Conservation (phyloP, 805 yeast species). For the Peterozyma xylosa region DNA sequence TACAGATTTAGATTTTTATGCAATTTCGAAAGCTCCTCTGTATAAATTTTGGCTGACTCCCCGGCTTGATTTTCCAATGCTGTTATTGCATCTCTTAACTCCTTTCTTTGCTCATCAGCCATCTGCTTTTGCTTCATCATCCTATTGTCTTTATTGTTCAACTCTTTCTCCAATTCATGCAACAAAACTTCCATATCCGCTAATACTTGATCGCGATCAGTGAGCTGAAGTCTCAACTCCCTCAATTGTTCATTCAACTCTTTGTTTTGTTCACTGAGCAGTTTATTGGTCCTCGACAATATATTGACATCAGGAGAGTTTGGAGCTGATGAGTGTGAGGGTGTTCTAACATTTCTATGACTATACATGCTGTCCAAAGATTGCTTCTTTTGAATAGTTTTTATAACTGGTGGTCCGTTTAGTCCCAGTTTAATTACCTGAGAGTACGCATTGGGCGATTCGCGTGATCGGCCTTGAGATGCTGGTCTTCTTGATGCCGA, state of each 20-base stretch:
- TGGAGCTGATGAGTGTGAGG: too few species aligned
- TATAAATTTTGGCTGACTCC: slow-evolving; percentile 44
- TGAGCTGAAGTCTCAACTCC: slow-evolving; percentile 5
- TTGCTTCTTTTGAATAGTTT: background rate
- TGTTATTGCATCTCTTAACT: slow-evolving; percentile 51
- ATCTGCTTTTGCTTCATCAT: slow-evolving; percentile 36
- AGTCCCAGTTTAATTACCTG: background rate
- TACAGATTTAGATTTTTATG: slow-evolving; percentile 11
- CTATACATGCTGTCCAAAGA: background rate
- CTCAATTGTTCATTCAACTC: slow-evolving; percentile 9
- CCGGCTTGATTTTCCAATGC: slow-evolving; percentile 46
- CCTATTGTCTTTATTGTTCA: slow-evolving; percentile 36
- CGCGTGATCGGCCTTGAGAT: background rate
- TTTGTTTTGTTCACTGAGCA: slow-evolving; percentile 13
- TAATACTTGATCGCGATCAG: slow-evolving; percentile 35
- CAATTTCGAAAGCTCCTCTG: slow-evolving; percentile 33
- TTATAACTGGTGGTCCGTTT: background rate
- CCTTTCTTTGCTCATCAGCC: slow-evolving; percentile 48
- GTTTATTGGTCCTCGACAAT: slow-evolving; percentile 10
- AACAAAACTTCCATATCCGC: slow-evolving; percentile 36
- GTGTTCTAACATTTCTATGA: background rate
- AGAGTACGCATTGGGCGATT: background rate
- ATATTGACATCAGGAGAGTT: too few species aligned
- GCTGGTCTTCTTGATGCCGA: background rate
- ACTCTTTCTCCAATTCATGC: slow-evolving; percentile 36